A percentile compares a stretch with the other conserved stretches of the same genome.
Evolutionary conservation across 441 rosid species (phyloP).

Genomic region (Corymbia citriodora): DNA sequence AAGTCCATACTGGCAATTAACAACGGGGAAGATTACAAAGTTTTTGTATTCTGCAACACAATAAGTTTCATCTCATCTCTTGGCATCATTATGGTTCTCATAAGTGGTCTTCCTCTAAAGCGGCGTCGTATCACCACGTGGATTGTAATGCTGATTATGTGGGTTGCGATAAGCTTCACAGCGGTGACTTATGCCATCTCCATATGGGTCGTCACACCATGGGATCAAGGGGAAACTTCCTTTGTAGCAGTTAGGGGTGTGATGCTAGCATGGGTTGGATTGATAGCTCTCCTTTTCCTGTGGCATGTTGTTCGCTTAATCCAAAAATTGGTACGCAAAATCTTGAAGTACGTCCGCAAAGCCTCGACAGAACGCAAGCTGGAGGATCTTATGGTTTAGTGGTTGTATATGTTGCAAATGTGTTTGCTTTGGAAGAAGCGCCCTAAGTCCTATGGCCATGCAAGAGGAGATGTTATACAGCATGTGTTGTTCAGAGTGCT

Average conservation of each 20-base stretch:
- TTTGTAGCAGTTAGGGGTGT: no score
- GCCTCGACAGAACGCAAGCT: not conserved
- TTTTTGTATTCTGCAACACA: not conserved
- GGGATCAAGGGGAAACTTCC: rapidly evolving
- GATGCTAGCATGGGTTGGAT: not conserved
- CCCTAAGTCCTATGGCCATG: not conserved
- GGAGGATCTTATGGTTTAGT: not conserved
- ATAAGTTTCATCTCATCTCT: not conserved
- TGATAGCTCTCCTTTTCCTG: not conserved
- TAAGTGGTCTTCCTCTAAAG: not conserved
- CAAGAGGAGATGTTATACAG: not conserved
- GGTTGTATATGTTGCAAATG: not conserved
- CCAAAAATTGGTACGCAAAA: not conserved
- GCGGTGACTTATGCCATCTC: not conserved
- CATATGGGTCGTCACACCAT: not conserved
- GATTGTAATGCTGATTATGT: not conserved
- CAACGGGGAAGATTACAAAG: rapidly evolving
- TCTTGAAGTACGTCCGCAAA: not conserved
- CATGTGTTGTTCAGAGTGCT: not conserved
- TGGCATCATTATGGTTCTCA: not conserved
- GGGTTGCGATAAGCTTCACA: not conserved
- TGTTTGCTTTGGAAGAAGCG: not conserved
- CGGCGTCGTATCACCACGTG: not conserved
- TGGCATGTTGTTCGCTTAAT: not conserved
- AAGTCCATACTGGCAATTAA: not conserved